phyloP scores from a whole-genome alignment of 1,284 basidiomycete genomes.

The Ustilago sp. region DNA sequence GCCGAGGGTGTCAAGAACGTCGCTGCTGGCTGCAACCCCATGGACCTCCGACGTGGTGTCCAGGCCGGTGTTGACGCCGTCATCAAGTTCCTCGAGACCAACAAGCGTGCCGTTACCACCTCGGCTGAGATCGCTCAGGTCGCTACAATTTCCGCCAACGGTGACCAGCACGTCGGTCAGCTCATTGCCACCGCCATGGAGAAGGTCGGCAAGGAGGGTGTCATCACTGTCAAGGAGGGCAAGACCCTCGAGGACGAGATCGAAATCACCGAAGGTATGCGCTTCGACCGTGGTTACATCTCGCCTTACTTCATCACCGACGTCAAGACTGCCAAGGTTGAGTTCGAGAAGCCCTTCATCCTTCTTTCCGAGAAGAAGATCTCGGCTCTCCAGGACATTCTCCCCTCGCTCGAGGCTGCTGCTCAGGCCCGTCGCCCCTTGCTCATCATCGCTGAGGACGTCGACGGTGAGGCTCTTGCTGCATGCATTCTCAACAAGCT shows the following conservation, averaged over 20 bases:
- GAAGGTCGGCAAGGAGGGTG: conserved; percentile 99
- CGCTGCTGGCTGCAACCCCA: conserved; percentile 98
- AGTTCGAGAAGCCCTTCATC: conserved; percentile 95
- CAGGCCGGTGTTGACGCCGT: conserved; percentile 97
- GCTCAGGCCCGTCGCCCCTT: conserved; percentile 91
- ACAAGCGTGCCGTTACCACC: conserved; percentile 95
- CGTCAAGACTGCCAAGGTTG: conserved; percentile 94
- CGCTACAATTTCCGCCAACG: conserved; percentile 98
- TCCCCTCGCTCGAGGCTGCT: conserved; percentile 91
- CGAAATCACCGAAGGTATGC: conserved; percentile 99
- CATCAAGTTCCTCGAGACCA: conserved; percentile 87
- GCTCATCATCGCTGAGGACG: conserved; percentile 95
- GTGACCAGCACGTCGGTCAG: conserved; percentile 90
- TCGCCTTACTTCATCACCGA: conserved; percentile 99
- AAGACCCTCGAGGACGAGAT: conserved; percentile 97
- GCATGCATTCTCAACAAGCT: conserved; percentile 99
- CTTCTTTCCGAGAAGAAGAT: conserved; percentile 99
- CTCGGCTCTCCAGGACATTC: conserved; percentile 91
- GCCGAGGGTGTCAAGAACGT: conserved; percentile 99
- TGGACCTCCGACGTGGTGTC: conserved; percentile 96
- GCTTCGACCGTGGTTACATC: conserved; percentile 98
- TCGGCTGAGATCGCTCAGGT: conserved; percentile 97
- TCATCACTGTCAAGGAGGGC: conserved; percentile 99
- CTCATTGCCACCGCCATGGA: conserved; percentile 99
- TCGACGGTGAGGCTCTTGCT: conserved; percentile 96